phyloP scores from a whole-genome alignment of 192 early-diverging fungal species.

The Coemansia sp. region DNA sequence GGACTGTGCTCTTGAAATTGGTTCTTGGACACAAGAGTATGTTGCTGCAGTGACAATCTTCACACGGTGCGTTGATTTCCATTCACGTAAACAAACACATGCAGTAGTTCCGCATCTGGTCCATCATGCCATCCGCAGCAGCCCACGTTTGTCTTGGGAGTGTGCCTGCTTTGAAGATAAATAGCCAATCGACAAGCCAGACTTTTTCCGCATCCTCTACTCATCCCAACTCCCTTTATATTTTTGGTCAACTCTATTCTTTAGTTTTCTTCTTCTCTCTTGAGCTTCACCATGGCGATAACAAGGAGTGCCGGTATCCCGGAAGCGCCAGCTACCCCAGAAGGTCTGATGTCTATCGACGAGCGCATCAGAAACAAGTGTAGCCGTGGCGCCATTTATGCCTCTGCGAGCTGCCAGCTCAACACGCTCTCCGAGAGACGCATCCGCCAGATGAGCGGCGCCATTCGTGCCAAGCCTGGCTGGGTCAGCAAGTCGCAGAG shows the following conservation, averaged over 20 bases:
- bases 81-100: background rate
- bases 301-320: background rate
- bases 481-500: constrained; percentile 49
- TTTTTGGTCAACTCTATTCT: background rate
- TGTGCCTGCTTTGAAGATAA: background rate
- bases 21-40: background rate
- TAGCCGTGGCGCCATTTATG: constrained; percentile 19
- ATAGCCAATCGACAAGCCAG: background rate
- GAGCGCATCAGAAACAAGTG: background rate
- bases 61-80: background rate
- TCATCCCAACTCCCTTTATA: background rate
- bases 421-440: constrained; percentile 36
- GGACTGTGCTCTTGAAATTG: background rate
- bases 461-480: constrained; percentile 54
- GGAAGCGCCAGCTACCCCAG: background rate
- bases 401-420: background rate
- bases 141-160: background rate
- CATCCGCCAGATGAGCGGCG: constrained; percentile 37
- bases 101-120: background rate
- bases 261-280: background rate
- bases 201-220: background rate
- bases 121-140: background rate
- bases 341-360: background rate
- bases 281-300: background rate
- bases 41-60: background rate